Conservation (phyloP, 1,139 yeast species). For the Geotrichum klebahnii region DNA sequence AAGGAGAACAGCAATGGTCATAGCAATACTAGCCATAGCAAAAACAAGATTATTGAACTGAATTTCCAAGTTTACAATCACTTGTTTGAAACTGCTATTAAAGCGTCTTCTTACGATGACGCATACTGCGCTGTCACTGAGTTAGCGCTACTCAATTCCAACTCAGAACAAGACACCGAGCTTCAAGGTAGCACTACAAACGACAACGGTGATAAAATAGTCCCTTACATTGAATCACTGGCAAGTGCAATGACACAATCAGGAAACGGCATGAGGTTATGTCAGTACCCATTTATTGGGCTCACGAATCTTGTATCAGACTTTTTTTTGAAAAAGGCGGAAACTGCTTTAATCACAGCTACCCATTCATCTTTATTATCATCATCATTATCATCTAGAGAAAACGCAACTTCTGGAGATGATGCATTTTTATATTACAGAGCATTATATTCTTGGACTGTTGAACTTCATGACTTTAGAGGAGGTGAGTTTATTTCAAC, state of each 20-base stretch:
- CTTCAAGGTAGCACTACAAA: slow-evolving; percentile 3
- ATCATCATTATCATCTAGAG: background rate
- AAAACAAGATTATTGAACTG: slow-evolving; percentile 1
- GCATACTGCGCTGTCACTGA: slow-evolving; percentile 37
- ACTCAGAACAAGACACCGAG: slow-evolving; percentile 16
- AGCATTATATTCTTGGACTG: slow-evolving; percentile 37
- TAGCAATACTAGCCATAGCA: no score
- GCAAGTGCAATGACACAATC: slow-evolving; percentile 28
- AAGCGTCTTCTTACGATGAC: slow-evolving; percentile 28
- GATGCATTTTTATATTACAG: slow-evolving; percentile 29
- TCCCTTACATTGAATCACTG: slow-evolving; percentile 24
- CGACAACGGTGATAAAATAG: slow-evolving; percentile 2
- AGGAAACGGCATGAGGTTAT: slow-evolving; percentile 29
- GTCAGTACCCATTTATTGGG: slow-evolving; percentile 37
- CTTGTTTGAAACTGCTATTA: slow-evolving; percentile 30
- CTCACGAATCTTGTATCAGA: slow-evolving; percentile 29
- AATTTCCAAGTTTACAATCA: slow-evolving; percentile 20
- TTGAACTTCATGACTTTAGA: slow-evolving; percentile 35
- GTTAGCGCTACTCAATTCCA: slow-evolving; percentile 23
- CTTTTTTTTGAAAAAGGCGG: slow-evolving; percentile 22
- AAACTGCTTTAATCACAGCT: background rate
- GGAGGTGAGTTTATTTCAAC: slow-evolving; percentile 30
- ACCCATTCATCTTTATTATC: no score
- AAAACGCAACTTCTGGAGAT: slow-evolving; percentile 7
- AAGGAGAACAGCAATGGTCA: no score